phyloP scores from a whole-genome alignment of 75 land plant genomes.

The Ceratopteris richardii region DNA sequence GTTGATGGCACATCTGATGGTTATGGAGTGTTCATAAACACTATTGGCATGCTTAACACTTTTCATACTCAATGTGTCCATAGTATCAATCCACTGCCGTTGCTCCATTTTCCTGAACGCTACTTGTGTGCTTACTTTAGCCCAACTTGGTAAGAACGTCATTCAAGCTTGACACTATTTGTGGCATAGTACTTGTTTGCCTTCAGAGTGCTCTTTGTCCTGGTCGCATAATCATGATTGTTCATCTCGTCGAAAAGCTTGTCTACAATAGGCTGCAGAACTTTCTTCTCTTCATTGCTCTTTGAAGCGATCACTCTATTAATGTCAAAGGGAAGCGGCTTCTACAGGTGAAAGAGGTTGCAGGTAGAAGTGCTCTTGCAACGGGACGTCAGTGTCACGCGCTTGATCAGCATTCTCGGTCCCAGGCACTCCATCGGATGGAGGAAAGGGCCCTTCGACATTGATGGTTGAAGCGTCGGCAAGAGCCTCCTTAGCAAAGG shows the following conservation, averaged over 20 bases:
- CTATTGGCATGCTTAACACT: too few relatives aligned
- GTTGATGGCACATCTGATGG: too few relatives aligned
- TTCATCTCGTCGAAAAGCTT: constrained; percentile 52
- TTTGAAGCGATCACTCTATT: constrained; percentile 65
- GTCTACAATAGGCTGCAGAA: constrained; percentile 54
- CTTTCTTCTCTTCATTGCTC: constrained; percentile 58
- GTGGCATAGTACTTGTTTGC: not conserved
- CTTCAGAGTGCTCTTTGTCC: too few relatives aligned
- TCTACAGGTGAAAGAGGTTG: too few relatives aligned
- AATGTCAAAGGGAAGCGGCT: constrained; percentile 84
- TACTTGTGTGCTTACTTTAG: too few relatives aligned
- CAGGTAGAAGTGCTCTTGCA: constrained; percentile 60
- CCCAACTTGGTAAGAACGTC: too few relatives aligned
- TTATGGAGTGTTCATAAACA: too few relatives aligned
- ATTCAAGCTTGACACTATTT: too few relatives aligned
- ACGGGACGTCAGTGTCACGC: constrained; percentile 64
- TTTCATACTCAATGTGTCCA: too few relatives aligned
- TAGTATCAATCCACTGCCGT: too few relatives aligned
- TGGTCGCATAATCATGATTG: too few relatives aligned
- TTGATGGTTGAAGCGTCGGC: not conserved
- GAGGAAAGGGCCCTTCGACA: not conserved
- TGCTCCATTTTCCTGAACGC: too few relatives aligned
- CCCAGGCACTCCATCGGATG: constrained; percentile 29
- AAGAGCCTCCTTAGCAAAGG: not conserved
- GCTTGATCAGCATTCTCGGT: constrained; percentile 82